Base-by-base conservation (phyloP, 2,329 filamentous ascomycete genomes). In the Pezicula radicicola region DNA sequence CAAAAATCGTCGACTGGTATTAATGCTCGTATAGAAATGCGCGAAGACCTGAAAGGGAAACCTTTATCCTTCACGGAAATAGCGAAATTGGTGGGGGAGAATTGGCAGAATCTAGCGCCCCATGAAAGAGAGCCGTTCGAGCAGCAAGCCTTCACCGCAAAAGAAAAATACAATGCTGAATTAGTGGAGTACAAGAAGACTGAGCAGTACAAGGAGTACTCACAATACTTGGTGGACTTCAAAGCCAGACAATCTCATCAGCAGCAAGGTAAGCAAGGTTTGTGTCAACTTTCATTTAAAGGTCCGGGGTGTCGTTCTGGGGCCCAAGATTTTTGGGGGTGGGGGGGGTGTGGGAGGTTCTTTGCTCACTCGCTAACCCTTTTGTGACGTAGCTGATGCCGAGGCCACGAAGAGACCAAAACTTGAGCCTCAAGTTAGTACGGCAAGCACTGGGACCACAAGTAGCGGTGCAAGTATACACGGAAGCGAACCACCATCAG, bases 1-100 rank as follows among this genome's bases (percentile, higher is more conserved):
- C 47, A 13, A 16, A 36, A 58, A 39, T 13, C 35, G 5, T 16
- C n/a, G 15, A 21, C 35, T 25, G 6, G 18, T 28, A 18, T 16
- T 37, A 21, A 41, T 9, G 25, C 36, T 42, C 1, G 6, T 19
- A 1, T 58, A 89, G 85, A 88, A 69, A 87, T 91, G 70, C 82
- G 89, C 61, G 89, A 93, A 61, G 83, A 88, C 19, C 71, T 93
- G 21, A 91, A 89, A 65, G 87, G 84, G 3, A 84, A 88, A 53
- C 88, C 87, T 45, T 71, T 93, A 4, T 88, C 85, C 1, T 94
- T 94, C 61, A 91, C 88, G 1, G 88, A 92, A 63, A 91, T 93
- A 56, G 89, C 89, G 10, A 92, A 92, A 63, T 73, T 91, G 1
- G 89, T 92, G 1, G 89, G 89, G 6, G 88, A 93, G 64, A 83